Conservation (phyloP, 179 eudicot genomes). For the Vitellaria paradoxa region DNA sequence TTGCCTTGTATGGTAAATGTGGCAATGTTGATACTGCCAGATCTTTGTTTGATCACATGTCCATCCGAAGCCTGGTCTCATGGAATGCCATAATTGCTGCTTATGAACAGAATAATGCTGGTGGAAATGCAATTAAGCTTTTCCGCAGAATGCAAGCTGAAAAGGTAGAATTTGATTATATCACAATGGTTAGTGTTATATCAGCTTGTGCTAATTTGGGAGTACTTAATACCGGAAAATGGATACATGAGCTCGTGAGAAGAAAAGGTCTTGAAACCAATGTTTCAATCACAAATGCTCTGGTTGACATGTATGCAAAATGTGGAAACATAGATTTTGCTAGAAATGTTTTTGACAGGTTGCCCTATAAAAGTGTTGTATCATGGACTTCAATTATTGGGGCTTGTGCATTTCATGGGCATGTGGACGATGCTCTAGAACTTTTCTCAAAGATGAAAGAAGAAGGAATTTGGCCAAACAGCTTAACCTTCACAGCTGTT, state of each 20-base stretch:
- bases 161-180: conserved; percentile 23
- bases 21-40: conserved; percentile 21
- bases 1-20: conserved; percentile 31
- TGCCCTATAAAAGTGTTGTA: conserved; percentile 27
- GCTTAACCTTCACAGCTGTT: conserved; percentile 29
- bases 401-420: conserved; percentile 35
- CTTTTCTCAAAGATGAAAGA: conserved; percentile 26
- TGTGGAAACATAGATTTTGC: conserved; percentile 30
- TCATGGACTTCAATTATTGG: conserved; percentile 33
- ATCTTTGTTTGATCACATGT: conserved; percentile 30
- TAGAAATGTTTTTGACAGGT: conserved; percentile 16
- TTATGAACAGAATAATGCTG: conserved; percentile 27
- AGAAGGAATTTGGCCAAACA: conserved; percentile 25
- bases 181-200: conserved; percentile 35
- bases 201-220: conserved; percentile 31
- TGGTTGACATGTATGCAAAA: conserved; percentile 71
- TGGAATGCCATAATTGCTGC: conserved; percentile 39
- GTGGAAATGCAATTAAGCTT: conserved; percentile 22
- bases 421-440: conserved; percentile 21
- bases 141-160: conserved; percentile 29
- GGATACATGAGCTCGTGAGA: conserved; percentile 26
- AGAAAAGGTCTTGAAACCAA: conserved; percentile 23
- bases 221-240: conserved; percentile 30
- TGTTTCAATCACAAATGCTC: conserved; percentile 39
- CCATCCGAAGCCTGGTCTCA: conserved; percentile 23